Conservation (phyloP, 2,329 filamentous ascomycete species). For the Coccinonectria pachysandricola region DNA sequence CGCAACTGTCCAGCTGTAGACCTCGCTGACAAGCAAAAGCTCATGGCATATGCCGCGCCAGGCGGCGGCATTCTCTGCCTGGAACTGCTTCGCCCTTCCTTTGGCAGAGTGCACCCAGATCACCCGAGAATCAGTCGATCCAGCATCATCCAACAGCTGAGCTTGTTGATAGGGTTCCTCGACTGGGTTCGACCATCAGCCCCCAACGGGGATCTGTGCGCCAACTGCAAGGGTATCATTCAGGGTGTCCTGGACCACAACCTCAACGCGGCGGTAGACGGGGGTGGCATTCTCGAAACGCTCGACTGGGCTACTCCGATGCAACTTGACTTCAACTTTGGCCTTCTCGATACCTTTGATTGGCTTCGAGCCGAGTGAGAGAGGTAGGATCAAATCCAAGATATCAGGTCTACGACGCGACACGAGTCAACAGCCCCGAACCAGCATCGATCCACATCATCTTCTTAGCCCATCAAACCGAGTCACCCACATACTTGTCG, state of each 20-base stretch:
- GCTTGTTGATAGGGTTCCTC: conserved; percentile 39
- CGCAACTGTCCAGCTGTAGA: no score
- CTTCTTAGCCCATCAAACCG: not conserved
- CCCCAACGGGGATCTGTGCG: conserved; percentile 38
- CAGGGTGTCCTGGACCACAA: conserved; percentile 40
- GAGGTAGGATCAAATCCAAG: no score
- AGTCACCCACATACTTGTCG: conserved; percentile 35
- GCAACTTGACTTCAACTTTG: conserved; percentile 32
- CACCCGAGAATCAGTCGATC: conserved; percentile 31
- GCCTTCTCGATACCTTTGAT: conserved; percentile 39
- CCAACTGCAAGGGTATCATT: conserved; percentile 36
- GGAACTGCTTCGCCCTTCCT: conserved; percentile 35
- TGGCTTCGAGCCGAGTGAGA: conserved; percentile 27
- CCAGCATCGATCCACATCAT: no score
- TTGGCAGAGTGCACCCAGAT: conserved; percentile 22
- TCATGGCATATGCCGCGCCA: conserved; percentile 40
- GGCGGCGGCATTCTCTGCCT: conserved; percentile 40
- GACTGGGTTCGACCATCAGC: conserved; percentile 39
- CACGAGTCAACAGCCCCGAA: no score
- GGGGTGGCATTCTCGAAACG: conserved; percentile 13
- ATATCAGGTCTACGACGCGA: no score
- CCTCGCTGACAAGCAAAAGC: conserved; percentile 16
- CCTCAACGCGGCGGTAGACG: conserved; percentile 27
- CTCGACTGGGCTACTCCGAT: conserved; percentile 26
- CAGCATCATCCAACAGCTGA: conserved; percentile 40